A percentile compares a stretch with the other conserved stretches of the same genome.
Conservation (phyloP, 176 grass and related monocot genomes). For the Rhynchospora breviuscula region DNA sequence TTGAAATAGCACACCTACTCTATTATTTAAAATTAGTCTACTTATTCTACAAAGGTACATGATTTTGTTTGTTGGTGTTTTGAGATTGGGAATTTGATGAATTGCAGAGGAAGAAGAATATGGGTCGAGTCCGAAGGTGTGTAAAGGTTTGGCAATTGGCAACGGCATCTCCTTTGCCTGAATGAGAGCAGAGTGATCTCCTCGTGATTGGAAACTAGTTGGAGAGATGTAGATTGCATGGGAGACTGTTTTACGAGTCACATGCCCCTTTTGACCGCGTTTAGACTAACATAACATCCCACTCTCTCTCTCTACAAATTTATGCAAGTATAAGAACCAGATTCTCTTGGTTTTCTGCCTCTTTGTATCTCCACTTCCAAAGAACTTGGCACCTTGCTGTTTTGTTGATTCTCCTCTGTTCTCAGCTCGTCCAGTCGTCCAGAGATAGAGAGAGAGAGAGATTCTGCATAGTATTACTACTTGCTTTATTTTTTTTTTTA, state of each 20-base stretch:
- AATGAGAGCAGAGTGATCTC: conserved; percentile 17
- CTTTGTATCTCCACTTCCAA: conserved; percentile 25
- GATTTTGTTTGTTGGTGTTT: no score
- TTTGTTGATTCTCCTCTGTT: conserved; percentile 35
- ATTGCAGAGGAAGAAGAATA: neutral
- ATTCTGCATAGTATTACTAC: neutral
- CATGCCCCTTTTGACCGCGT: conserved; percentile 95
- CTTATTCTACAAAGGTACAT: no score
- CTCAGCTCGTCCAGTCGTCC: neutral
- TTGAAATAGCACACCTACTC: neutral
- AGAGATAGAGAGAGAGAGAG: neutral
- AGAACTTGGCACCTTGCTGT: conserved; percentile 22
- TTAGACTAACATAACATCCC: conserved; percentile 26
- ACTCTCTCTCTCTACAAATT: conserved; percentile 16
- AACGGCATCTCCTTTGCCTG: neutral
- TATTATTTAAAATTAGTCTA: neutral
- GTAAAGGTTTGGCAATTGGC: neutral
- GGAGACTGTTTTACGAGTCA: conserved; percentile 86
- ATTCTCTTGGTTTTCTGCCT: conserved; percentile 28
- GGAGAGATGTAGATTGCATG: conserved; percentile 26
- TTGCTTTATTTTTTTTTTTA: neutral
- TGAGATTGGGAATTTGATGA: neutral
- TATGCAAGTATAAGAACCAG: conserved; percentile 20
- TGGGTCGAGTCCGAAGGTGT: no score
- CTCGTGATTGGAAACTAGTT: conserved; percentile 84